phyloP scores from a whole-genome alignment of 306 rosid genomes.

The Gynostemma pentaphyllum region DNA sequence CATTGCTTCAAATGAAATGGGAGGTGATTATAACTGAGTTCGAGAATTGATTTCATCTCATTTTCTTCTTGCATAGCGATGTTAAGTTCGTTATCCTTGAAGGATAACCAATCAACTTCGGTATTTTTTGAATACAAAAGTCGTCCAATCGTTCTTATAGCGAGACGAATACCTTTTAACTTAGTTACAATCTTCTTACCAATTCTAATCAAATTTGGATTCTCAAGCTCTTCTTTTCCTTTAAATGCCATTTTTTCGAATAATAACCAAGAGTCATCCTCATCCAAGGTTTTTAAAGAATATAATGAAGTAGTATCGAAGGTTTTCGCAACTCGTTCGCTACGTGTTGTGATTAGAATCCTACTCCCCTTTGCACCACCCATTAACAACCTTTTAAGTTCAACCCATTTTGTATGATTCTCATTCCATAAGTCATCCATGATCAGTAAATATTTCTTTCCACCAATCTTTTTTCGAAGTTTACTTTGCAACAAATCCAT shows the following conservation, averaged over 20 bases:
- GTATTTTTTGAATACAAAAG: no score
- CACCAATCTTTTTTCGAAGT: background rate
- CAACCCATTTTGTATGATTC: background rate
- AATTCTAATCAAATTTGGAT: background rate
- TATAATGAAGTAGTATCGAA: background rate
- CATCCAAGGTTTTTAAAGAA: background rate
- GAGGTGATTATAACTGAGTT: no score
- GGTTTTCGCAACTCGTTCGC: background rate
- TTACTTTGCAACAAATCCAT: background rate
- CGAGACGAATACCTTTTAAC: background rate
- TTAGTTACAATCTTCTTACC: background rate
- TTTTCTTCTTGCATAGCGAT: no score
- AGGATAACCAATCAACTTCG: no score
- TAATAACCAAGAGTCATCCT: background rate
- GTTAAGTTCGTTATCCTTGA: no score
- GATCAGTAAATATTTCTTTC: background rate
- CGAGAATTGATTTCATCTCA: no score
- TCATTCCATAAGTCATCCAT: slow-evolving; percentile 3
- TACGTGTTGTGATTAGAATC: slow-evolving; percentile 1
- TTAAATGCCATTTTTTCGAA: no score
- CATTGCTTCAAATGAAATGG: no score
- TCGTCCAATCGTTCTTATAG: background rate
- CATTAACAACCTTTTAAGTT: background rate
- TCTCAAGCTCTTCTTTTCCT: background rate
- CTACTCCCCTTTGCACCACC: slow-evolving; percentile 2